Base-by-base conservation (phyloP, 2,329 filamentous ascomycete species). In the Fusarium papillatum region DNA sequence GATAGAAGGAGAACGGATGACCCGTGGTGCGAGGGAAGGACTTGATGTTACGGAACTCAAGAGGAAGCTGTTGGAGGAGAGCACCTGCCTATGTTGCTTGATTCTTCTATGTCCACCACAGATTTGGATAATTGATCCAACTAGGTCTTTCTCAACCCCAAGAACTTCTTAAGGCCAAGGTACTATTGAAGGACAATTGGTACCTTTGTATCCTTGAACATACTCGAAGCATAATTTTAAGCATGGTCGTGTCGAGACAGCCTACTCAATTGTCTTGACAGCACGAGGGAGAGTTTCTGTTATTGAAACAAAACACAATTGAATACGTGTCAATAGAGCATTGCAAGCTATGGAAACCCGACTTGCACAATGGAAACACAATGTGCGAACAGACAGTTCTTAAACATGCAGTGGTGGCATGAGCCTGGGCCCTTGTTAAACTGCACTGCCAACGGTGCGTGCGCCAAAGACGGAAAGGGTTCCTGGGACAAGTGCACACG, bases 381-480 rank as follows among this genome's bases (percentile, higher is more conserved):
- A 72, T 53, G 61, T n/a, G 41, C 29, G 34, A 24, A 60, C 31
- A 22, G 26, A 53, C 16, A 41, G 39, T 26, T 34, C 14, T 65
- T 70, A 34, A 34, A 34, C 31, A 67, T 36, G 13, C 13, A 36
- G 34, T 38, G 22, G 43, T 48, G 43, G 16, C 43, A 48, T 22
- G 50, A 46, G 72, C 60, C 69, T 22, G 43, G 43, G 72, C 60
- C 69, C 63, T 48, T 24, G 46, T 55, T 61, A 19, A 65, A 66
- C 36, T 62, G 6, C 10, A 66, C 73, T 61, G 64, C 59, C 70
- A 68, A 76, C 70, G 70, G 70, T 65, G 48, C 55, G 34, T 16
- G 43, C 14, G 43, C 14, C 73, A 66, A 38, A 60, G 59, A 41
- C 43, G 61, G 69, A 41, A 75, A 69, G 68, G 22, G 72, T 75